phyloP scores from a whole-genome alignment of 2,329 filamentous ascomycete genomes.

The Fusarium kyushuense region DNA sequence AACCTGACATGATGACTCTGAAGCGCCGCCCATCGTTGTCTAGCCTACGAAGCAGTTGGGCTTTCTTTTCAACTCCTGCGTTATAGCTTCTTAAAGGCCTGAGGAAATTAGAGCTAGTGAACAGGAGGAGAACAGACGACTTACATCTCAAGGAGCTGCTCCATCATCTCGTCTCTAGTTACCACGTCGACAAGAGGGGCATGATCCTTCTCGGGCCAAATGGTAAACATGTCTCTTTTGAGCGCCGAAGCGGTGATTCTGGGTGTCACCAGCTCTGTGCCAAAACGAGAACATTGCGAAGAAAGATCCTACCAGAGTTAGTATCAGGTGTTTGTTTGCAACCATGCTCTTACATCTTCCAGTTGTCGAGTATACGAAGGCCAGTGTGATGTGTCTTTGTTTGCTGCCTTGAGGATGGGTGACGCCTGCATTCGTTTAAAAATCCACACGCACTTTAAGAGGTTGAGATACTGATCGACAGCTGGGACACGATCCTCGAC shows the following conservation, averaged over 20 bases:
- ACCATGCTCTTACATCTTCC: slow-evolving; percentile 46
- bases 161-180: slow-evolving; percentile 51
- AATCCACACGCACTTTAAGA: slow-evolving; percentile 53
- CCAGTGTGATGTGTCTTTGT: slow-evolving; percentile 50
- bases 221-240: slow-evolving; percentile 45
- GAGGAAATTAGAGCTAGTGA: slow-evolving; percentile 1
- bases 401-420: slow-evolving; percentile 18
- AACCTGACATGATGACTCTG: slow-evolving; percentile 46
- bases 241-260: slow-evolving; percentile 29
- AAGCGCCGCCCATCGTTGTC: slow-evolving; percentile 46
- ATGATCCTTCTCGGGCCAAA: slow-evolving; percentile 50
- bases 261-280: slow-evolving; percentile 47
- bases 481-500: slow-evolving; percentile 45
- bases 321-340: not conserved
- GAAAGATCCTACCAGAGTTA: slow-evolving; percentile 47
- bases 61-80: slow-evolving; percentile 39
- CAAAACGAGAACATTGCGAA: slow-evolving; percentile 45
- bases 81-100: slow-evolving; percentile 40
- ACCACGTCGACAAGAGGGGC: slow-evolving; percentile 49
- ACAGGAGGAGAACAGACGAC: not conserved
- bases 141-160: slow-evolving; percentile 49
- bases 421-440: slow-evolving; percentile 40
- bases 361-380: slow-evolving; percentile 52
- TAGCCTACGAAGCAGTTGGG: slow-evolving; percentile 47
- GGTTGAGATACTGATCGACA: slow-evolving; percentile 49